Evolutionary conservation across 441 rosid genomes (phyloP), one percentile per base, ranked within the genome.

Genomic region (Aleurites moluccanus): DNA sequence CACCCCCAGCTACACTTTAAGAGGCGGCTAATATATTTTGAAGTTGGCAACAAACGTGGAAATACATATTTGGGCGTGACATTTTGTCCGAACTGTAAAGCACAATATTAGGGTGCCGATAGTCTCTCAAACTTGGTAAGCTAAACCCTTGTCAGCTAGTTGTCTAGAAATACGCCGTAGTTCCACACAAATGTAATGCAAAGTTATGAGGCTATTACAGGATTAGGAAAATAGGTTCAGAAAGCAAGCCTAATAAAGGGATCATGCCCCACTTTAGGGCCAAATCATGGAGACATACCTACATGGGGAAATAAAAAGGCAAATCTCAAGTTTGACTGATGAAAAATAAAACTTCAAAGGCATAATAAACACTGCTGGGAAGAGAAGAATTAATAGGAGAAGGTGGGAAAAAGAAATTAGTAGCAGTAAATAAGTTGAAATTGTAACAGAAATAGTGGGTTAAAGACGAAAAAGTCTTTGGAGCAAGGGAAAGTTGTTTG

Each of bases 391-490:
- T 25, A 42, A 11, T 6, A 27, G 18, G 38, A 25, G 62, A 67
- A 33, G 70, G 50, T 73, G 67, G 45, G 70, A 0, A 16, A 23
- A 44, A 49, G 69, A 40, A 57, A 27, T 28, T 53, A 21, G 16
- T 45, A 21, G 13, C 23, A 2, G 59, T 30, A 28, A 57, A 21
- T 20, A 14, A 33, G 18, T 65, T 44, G 1, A 25, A 40, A 75
- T 66, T 75, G 23, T 60, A 78, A 69, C 68, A 63, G 21, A 42
- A 49, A 23, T 13, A 72, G n/a, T 42, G 30, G 45, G 35, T 11
- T 64, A 67, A 70, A 76, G 83, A 80, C 76, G 55, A 53, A 66
- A 82, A 81, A 70, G 88, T 80, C 77, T 18, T 84, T 74, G 87
- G 80, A 74, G 82, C 74, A 66, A 84, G 83, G 57, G 81, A 83